Conservation (phyloP, 257 asterid species). For the Nicotiana tabacum region DNA sequence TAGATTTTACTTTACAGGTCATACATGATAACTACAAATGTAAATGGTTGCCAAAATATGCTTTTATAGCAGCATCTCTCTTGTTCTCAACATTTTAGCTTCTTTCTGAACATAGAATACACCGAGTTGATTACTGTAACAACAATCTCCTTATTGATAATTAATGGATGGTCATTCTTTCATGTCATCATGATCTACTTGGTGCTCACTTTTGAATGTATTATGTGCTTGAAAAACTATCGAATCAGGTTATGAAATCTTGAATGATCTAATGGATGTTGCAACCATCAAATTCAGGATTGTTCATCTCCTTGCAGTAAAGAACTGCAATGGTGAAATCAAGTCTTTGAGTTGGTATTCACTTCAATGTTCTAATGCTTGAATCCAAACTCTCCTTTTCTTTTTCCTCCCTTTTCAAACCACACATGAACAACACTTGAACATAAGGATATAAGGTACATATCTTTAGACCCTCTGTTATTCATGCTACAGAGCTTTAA, state of each 20-base stretch:
- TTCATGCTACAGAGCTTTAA: slow-evolving; percentile 16
- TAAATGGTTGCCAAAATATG: neutral
- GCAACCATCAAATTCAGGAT: neutral
- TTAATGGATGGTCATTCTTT: neutral
- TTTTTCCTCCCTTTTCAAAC: neutral
- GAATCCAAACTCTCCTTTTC: neutral
- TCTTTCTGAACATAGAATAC: neutral
- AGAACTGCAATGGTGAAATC: neutral
- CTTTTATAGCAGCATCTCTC: neutral
- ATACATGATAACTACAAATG: slow-evolving; percentile 6
- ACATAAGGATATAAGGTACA: neutral
- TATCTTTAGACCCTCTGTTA: neutral
- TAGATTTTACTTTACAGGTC: neutral
- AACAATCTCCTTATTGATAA: neutral
- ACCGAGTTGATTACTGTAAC: neutral
- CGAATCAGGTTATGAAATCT: neutral
- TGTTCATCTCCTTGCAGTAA: neutral
- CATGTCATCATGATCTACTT: neutral
- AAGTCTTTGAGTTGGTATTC: neutral
- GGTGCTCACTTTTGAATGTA: neutral
- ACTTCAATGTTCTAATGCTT: neutral
- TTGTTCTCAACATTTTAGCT: neutral
- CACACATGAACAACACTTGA: neutral
- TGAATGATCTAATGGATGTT: neutral
- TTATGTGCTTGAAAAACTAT: neutral